phyloP scores from a whole-genome alignment of 192 early-diverging fungal species.

The Allomyces macrogynus region DNA sequence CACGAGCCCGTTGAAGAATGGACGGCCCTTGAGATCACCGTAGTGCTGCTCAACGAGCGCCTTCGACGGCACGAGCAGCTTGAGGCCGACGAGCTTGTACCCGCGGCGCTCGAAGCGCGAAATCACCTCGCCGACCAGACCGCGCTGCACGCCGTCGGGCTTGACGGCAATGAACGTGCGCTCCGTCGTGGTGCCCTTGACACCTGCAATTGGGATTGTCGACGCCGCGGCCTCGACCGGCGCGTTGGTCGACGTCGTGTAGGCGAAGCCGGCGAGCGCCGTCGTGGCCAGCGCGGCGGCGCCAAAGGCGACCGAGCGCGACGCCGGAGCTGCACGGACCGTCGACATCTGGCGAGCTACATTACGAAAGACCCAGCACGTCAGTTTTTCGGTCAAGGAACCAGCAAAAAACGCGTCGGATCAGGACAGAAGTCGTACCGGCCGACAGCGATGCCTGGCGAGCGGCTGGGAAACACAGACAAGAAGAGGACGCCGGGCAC shows the following conservation, averaged over 20 bases:
- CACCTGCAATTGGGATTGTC: constrained; percentile 20
- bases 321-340: no score
- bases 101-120: constrained; percentile 68
- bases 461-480: no score
- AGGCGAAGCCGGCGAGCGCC: background rate
- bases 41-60: constrained; percentile 68
- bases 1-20: constrained; percentile 76
- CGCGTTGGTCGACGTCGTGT: background rate
- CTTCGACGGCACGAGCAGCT: constrained; percentile 41
- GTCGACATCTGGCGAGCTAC: no score
- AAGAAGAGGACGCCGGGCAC: no score
- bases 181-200: constrained; percentile 37
- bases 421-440: no score
- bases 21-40: constrained; percentile 57
- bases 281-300: no score
- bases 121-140: constrained; percentile 70
- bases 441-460: no score
- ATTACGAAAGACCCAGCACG: no score
- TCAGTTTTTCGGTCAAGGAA: no score
- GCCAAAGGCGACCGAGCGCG: no score
- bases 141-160: constrained; percentile 72
- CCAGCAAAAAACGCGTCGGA: no score
- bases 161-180: constrained; percentile 60
- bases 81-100: constrained; percentile 76
- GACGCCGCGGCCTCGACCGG: background rate